A percentile compares a stretch with the other conserved stretches of the same genome.
Conservation (phyloP, 345 rosid species). For the Ceriops decandra region DNA sequence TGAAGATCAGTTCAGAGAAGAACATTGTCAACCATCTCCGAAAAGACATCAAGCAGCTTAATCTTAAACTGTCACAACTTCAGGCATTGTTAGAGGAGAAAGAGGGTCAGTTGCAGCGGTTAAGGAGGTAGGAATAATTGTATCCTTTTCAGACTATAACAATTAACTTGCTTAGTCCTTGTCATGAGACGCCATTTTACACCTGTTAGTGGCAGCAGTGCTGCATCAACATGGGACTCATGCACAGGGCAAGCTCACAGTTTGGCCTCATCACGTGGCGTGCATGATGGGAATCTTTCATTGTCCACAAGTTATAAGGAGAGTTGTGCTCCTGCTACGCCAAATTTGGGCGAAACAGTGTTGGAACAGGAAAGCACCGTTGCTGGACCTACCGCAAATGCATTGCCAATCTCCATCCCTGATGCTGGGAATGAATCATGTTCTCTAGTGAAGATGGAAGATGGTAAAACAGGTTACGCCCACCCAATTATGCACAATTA, state of each 20-base stretch:
- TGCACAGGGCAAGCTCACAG: slow-evolving; percentile 25
- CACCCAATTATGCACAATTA: slow-evolving; percentile 20
- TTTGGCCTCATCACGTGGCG: slow-evolving; percentile 28
- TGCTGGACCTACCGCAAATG: slow-evolving; percentile 23
- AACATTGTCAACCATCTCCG: slow-evolving; percentile 43
- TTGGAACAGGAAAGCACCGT: slow-evolving; percentile 24
- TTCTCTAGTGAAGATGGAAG: slow-evolving; percentile 22
- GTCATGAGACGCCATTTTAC: slow-evolving; percentile 13
- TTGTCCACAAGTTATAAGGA: slow-evolving; percentile 29
- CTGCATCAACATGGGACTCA: slow-evolving; percentile 30
- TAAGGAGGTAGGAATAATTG: slow-evolving; percentile 40
- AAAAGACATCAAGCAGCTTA: slow-evolving; percentile 57
- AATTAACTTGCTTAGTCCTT: slow-evolving; percentile 8
- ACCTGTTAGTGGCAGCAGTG: slow-evolving; percentile 20
- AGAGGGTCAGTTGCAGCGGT: slow-evolving; percentile 42
- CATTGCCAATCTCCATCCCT: slow-evolving; percentile 12
- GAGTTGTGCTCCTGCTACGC: slow-evolving; percentile 17
- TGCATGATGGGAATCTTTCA: slow-evolving; percentile 36
- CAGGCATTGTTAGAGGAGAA: slow-evolving; percentile 65
- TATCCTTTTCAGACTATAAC: slow-evolving; percentile 1
- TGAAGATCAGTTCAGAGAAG: slow-evolving; percentile 61
- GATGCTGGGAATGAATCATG: slow-evolving; percentile 29
- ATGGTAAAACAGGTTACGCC: slow-evolving; percentile 23
- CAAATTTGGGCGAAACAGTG: slow-evolving; percentile 17
- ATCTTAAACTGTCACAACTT: slow-evolving; percentile 53